Evolutionary conservation across 2,329 filamentous ascomycete species (phyloP).

Genomic region (Aschersonia sp.): DNA sequence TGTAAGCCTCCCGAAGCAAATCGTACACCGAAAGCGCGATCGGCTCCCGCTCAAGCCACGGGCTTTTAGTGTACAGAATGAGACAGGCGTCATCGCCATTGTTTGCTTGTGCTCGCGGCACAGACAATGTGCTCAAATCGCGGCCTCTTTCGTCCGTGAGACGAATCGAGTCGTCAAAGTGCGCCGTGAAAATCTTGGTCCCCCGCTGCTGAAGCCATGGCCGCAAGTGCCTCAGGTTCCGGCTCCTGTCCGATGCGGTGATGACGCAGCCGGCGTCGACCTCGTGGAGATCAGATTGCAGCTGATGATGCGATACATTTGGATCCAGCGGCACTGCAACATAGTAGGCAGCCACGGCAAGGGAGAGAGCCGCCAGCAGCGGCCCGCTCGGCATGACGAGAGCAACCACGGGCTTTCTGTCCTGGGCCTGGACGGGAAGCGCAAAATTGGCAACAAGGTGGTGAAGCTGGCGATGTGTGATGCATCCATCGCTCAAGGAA

Average conservation of each 20-base stretch:
- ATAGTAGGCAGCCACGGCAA: slow-evolving; percentile 8
- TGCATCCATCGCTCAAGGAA: background rate
- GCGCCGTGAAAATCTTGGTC: background rate
- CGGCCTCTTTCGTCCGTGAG: background rate
- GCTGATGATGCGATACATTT: slow-evolving; percentile 5
- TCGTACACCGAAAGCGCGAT: slow-evolving; percentile 1
- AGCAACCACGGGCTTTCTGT: slow-evolving; percentile 1
- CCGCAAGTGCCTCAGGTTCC: background rate
- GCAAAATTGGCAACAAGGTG: slow-evolving; percentile 1
- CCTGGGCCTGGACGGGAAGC: background rate
- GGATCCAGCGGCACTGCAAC: slow-evolving; percentile 7
- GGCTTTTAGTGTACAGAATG: slow-evolving; percentile 1
- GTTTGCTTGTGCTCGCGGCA: background rate
- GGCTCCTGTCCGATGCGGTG: background rate
- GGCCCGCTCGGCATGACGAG: slow-evolving; percentile 8
- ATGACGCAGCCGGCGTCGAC: slow-evolving; percentile 1
- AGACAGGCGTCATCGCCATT: slow-evolving; percentile 1
- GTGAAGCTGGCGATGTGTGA: slow-evolving; percentile 1
- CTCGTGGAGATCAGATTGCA: slow-evolving; percentile 6
- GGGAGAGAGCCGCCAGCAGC: slow-evolving; percentile 7
- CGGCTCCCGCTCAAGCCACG: slow-evolving; percentile 1
- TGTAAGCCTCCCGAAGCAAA: slow-evolving; percentile 1
- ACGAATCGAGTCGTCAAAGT: background rate
- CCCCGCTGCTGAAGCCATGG: background rate
- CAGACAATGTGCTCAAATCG: background rate